Base-by-base conservation (phyloP, 495 filamentous ascomycete genomes). In the Glonium stellatum region DNA sequence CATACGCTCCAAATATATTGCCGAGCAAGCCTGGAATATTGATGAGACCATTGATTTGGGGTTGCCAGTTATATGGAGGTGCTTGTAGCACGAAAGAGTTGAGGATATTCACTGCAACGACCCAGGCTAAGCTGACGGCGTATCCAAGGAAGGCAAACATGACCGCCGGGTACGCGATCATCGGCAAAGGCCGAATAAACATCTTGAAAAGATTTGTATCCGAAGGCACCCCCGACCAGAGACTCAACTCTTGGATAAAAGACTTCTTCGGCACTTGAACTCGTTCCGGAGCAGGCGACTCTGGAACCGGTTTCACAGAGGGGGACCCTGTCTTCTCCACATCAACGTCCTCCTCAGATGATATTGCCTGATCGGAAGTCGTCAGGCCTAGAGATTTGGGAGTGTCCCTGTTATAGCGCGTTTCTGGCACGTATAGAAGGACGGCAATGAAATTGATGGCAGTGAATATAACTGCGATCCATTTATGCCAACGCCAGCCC, bases 21-120 rank as follows among this genome's bases (percentile, higher is more conserved):
- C 70, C 70, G 21, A 73, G 39, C 4, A 73, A 42, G 5, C 69
- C 70, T 5, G 70, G 67, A 23, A 73, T 71, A 56, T 73, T 73
- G 60, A 73, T 65, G 46, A 73, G 59, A 18, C 70, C 70, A 44
- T 67, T 71, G 44, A 70, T 67, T 22, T 49, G 44, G 12, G 69
- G 62, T 5, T 47, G 34, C 63, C 65, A 73, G 48, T 59, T 63
- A 57, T 73, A 71, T 12, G 71, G 69, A 44, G 69, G 71, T 0
- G 71, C 69, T 64, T 70, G 61, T 23, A 73, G 60, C 15, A 71
- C 61, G 59, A 73, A 73, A 34, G 67, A 60, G 47, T 67, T 66
- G 35, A 71, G 61, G 22, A 71, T 70, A 56, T 73, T 73, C 61
- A 73, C 67, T 1, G 67, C 65, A 4, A 70, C 66, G 6, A 70